Base-by-base conservation (phyloP, 441 rosid species). In the Euphorbia corollata region DNA sequence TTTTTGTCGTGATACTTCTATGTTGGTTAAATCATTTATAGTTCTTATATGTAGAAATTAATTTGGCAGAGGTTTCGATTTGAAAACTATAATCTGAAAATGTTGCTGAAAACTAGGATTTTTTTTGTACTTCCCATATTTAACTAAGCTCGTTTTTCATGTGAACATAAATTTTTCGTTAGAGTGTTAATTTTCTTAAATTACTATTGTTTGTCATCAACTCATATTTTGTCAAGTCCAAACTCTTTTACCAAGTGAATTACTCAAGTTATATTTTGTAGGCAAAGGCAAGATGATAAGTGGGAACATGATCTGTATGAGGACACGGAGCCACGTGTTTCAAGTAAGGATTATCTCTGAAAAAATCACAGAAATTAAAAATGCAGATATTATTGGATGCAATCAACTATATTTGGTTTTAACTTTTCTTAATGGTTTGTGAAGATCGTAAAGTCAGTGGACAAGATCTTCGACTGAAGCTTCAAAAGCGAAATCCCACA, bases 251-350 rank as follows among this genome's bases (percentile, higher is more conserved):
- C 13, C 58, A 16, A 24, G 61, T 65, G 64, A 9, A 55, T 73
- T 48, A 23, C 18, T 18, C 15, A 54, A 54, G 58, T 54, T 67
- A 5, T 45, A 16, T 71, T 77, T 75, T 85, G 78, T 89, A 92
- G 98, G 78, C 93, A 84, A 78, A 85, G 98, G 85, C 92, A 86
- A 73, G 92, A 87, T 72, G 96, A 92, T 76, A 95, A 85, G 77
- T 95, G 99, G 99, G 95, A 92, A 83, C 99, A 95, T 77, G 98
- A 95, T 85, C 97, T 95, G 76, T 92, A 77, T 72, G 62, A 70
- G 9, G 75, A 75, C 48, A 78, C 83, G 67, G 81, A 68, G 69
- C 85, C 84, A 36, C 86, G 70, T 62, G 73, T 76, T 72, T 82
- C 97, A 78, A 80, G 97, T 95, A 95, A 73, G 89, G 53, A 65